Base-by-base conservation (phyloP, 805 yeast species). In the Zygotorulaspora chibaensis region DNA sequence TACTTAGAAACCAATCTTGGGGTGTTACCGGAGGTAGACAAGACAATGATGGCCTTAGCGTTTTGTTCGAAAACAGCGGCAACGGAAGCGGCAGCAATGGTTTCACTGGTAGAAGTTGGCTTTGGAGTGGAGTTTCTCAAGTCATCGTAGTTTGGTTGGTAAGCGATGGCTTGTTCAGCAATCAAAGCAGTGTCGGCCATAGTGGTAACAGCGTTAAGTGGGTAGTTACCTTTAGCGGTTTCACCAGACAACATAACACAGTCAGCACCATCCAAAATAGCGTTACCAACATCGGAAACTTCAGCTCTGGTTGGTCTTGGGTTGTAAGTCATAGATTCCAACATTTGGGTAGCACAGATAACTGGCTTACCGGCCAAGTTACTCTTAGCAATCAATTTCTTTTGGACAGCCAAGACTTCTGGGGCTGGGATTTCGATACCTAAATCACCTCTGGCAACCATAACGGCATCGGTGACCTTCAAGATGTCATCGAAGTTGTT, bases 281-380 rank as follows among this genome's bases (percentile, higher is more conserved):
- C 99, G 74, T 93, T 93, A 76, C 99, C 99, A 55, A 93, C 99
- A 72, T 93, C 99, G 47, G 96, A 84, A 52, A 93, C 99, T 77
- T 93, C 99, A 60, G 99, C 99, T 78, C 99, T 87, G 70, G 99
- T 93, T 74, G 99, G 99, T 75, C 99, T 86, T 72, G 99, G 99
- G 85, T 93, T 93, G 77, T 85, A 88, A 52, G 98, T 93, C 99
- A 93, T 93, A 50, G 97, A 88, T 77, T 93, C 99, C 72, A 93
- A 83, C 99, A 93, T 93, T 77, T 93, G 99, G 57, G 99, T 93
- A 58, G 99, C 99, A 78, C 99, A 93, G 70, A 93, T 89, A 60
- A 89, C 97, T 67, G 99, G 99, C 83, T 93, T 93, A 71, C 97
- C 99, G 58, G 96, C 98, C 69, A 91, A 77, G 84, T 93, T 95